Conservation (phyloP, 2,329 filamentous ascomycete genomes). For the Fusarium paranaense region DNA sequence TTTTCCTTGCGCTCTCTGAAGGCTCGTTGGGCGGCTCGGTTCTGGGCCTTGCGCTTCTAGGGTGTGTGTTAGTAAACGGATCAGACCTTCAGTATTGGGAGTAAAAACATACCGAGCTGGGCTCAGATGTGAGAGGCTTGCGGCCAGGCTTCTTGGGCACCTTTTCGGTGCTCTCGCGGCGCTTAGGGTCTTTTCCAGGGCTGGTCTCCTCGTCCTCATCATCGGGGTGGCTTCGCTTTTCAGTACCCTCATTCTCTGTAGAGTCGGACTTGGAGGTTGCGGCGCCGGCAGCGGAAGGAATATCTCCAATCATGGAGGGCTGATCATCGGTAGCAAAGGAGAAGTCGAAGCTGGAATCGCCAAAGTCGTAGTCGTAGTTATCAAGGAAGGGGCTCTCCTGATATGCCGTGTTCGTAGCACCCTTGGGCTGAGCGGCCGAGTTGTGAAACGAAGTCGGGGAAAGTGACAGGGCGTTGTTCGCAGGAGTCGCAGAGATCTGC, state of each 20-base stretch:
- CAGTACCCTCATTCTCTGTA: constrained; percentile 64
- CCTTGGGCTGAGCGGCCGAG: constrained; percentile 58
- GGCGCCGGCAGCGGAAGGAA: constrained; percentile 58
- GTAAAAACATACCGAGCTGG: constrained; percentile 82
- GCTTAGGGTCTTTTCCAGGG: constrained; percentile 67
- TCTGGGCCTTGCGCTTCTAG: constrained; percentile 95
- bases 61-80: constrained; percentile 20
- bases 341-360: constrained; percentile 83
- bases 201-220: constrained; percentile 73
- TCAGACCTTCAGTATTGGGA: neutral
- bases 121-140: constrained; percentile 95
- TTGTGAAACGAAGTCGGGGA: constrained; percentile 63
- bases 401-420: constrained; percentile 57
- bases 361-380: constrained; percentile 79
- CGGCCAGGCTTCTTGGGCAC: constrained; percentile 94
- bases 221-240: constrained; percentile 80
- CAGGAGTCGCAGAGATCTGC: constrained; percentile 48
- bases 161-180: constrained; percentile 86
- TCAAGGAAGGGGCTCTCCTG: constrained; percentile 87
- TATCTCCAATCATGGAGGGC: constrained; percentile 79
- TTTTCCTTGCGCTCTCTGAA: constrained; percentile 96
- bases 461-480: constrained; percentile 55
- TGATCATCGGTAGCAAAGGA: constrained; percentile 61
- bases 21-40: constrained; percentile 89
- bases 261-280: constrained; percentile 66